Base-by-base conservation (phyloP, 2,329 filamentous ascomycete genomes). In the Claviceps spartinae region DNA sequence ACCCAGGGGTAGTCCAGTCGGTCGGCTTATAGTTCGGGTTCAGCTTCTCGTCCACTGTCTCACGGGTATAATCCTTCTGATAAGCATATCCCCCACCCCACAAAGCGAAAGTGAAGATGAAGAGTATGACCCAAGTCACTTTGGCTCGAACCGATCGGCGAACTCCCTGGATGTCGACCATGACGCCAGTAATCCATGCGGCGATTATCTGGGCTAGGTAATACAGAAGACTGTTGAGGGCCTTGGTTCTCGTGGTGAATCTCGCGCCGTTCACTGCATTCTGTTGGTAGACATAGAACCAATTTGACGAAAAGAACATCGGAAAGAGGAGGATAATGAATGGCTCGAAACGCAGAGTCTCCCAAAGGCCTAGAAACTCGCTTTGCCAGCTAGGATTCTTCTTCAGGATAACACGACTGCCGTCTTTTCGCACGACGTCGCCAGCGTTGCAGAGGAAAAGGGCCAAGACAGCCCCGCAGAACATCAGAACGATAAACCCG, bases 361-460 rank as follows among this genome's bases (percentile, higher is more conserved):
- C 77, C 66, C 76, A 84, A 2, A 95, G 78, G 52, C 89, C 89
- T 18, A 77, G 57, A 55, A 95, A 67, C 69, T 95, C 89, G 3
- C 85, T 83, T 62, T 80, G 79, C 86, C 86, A 94, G 49, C 85
- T 86, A 3, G 89, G 89, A 67, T 94, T 86, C 73, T 93, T 91
- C 85, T 91, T 94, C 56, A 90, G 69, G 56, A 95, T 88, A 63
- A 95, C 82, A 54, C 81, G 78, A 53, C 85, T 85, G 54, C 88
- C 87, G 63, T 95, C 88, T 40, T 77, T 73, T 55, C 89, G 87
- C 57, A 86, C 72, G 56, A 95, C 78, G 52, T 81, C 77, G 59
- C 78, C 78, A 40, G 86, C 85, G 61, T 93, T 81, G 61, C 81
- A 81, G 4, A 95, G 76, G 42, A 75, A 72, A 62, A 86, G 80